phyloP scores from a whole-genome alignment of 805 yeast species.

The Kluyveromyces dobzhanskii region DNA sequence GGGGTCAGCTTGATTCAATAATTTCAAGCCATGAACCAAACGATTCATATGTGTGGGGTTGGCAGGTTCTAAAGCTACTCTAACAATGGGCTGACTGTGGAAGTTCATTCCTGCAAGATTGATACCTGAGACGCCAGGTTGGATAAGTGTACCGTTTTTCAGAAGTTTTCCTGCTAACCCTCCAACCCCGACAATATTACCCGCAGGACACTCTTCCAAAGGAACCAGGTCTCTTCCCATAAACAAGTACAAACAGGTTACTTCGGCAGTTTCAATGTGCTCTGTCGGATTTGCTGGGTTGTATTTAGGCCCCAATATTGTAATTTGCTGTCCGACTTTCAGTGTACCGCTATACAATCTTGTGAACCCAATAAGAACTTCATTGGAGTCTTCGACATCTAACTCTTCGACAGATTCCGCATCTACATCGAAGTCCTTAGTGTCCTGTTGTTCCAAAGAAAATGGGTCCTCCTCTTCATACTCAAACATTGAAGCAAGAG shows the following conservation, averaged over 20 bases:
- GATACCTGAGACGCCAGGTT: slow-evolving; percentile 51
- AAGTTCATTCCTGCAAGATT: slow-evolving; percentile 69
- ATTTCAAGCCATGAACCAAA: slow-evolving; percentile 67
- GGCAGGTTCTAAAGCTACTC: slow-evolving; percentile 92
- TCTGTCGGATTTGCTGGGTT: slow-evolving; percentile 56
- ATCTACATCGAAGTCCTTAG: slow-evolving; percentile 38
- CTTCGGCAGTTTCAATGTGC: slow-evolving; percentile 46
- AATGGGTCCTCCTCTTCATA: slow-evolving; percentile 49
- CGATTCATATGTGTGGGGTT: slow-evolving; percentile 73
- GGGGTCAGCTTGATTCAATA: slow-evolving; percentile 86
- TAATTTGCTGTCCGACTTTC: slow-evolving; percentile 61
- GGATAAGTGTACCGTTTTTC: slow-evolving; percentile 78
- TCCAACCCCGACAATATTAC: slow-evolving; percentile 89
- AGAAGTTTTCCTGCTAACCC: slow-evolving; percentile 78
- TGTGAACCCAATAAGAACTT: slow-evolving; percentile 78
- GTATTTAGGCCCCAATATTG: slow-evolving; percentile 81
- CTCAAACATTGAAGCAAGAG: slow-evolving; percentile 32
- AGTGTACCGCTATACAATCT: slow-evolving; percentile 84
- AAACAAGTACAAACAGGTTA: slow-evolving; percentile 65
- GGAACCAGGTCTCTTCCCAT: slow-evolving; percentile 91
- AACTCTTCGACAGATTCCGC: slow-evolving; percentile 37
- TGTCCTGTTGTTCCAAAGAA: slow-evolving; percentile 37
- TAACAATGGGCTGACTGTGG: slow-evolving; percentile 82
- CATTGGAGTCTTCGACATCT: slow-evolving; percentile 33
- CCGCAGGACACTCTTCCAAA: slow-evolving; percentile 79